Base-by-base conservation (phyloP, 2,329 filamentous ascomycete genomes). In the Xylaria sp. region DNA sequence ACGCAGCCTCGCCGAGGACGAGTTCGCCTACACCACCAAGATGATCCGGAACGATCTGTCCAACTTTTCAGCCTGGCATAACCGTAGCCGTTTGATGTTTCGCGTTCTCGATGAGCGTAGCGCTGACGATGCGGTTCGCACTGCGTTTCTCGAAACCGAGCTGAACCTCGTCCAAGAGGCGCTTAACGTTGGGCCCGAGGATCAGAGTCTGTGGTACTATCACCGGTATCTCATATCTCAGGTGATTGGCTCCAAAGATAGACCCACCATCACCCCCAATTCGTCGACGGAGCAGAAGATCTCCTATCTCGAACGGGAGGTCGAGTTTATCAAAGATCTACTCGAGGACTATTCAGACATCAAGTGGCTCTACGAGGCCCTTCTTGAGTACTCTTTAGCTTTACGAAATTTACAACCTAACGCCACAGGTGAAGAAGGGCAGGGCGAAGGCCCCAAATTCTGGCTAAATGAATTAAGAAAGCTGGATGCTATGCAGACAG, bases 11-110 rank as follows among this genome's bases (percentile, higher is more conserved):
- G 89, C 89, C 1, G 91, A 97, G 80, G 77, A 86, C 18, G 96
- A 99, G 80, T 96, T 97, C 74, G 89, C 88, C 44, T 98, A 98
- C 80, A 98, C 96, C 0, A 94, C 91, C 15, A 92, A 89, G 77
- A 98, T 95, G 93, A 94, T 98, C 75, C 84, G 87, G 50, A 84
- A 82, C n/a, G 92, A 97, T 75, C 84, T 99, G 57, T 97, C 93
- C 50, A 99, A 99, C 79, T 99, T 98, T 79, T 98, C 94, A 3
- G 96, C 96, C 1, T 98, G 96, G 95, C 96, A 99, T 79, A 92
- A 92, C 77, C 90, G 96, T 61, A 94, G 92, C 74, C 93, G 92
- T 77, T 85, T 98, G 25, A 96, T 98, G 64, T 89, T 92, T 51
- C 87, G 88, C 50, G 81, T 98, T 23, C 83, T 98, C 59, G 82